phyloP scores from a whole-genome alignment of 768 basidiomycete species.

The Floccularia luteovirens region DNA sequence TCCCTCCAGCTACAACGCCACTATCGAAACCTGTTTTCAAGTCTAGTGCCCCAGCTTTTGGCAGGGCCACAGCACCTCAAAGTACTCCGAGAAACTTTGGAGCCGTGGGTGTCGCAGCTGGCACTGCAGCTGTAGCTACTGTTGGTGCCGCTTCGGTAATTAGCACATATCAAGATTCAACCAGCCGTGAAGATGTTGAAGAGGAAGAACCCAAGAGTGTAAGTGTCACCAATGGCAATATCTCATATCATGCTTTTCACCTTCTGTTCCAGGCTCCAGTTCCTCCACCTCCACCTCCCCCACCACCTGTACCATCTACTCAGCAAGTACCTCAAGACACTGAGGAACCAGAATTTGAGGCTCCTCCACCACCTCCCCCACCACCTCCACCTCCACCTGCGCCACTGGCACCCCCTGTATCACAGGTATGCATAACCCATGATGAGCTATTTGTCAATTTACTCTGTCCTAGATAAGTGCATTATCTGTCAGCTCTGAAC shows the following conservation, averaged over 20 bases:
- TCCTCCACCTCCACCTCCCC: conserved; percentile 29
- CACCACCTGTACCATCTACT: conserved; percentile 18
- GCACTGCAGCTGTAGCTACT: conserved; percentile 25
- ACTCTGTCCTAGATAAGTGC: conserved; percentile 18
- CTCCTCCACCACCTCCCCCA: conserved; percentile 32
- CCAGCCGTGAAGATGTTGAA: conserved; percentile 19
- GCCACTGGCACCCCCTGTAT: conserved; percentile 37
- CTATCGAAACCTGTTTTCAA: conserved; percentile 27
- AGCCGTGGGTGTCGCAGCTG: conserved; percentile 20
- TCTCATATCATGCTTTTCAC: conserved; percentile 6
- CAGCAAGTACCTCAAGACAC: no score
- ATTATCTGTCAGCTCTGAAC: conserved; percentile 21
- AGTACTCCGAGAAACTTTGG: conserved; percentile 36
- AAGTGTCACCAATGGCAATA: conserved; percentile 20
- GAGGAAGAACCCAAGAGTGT: conserved; percentile 19
- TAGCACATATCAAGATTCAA: conserved; percentile 19
- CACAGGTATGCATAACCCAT: conserved; percentile 24
- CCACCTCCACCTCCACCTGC: conserved; percentile 42
- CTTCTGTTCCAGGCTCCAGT: conserved; percentile 29
- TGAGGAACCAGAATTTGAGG: conserved; percentile 17
- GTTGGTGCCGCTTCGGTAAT: conserved; percentile 25
- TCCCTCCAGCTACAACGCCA: conserved; percentile 26
- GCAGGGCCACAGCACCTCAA: conserved; percentile 28
- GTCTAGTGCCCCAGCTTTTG: conserved; percentile 40
- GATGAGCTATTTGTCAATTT: neutral